Conservation (phyloP, 225 moss, liverwort and hornwort species). For the Polytrichum commune region DNA sequence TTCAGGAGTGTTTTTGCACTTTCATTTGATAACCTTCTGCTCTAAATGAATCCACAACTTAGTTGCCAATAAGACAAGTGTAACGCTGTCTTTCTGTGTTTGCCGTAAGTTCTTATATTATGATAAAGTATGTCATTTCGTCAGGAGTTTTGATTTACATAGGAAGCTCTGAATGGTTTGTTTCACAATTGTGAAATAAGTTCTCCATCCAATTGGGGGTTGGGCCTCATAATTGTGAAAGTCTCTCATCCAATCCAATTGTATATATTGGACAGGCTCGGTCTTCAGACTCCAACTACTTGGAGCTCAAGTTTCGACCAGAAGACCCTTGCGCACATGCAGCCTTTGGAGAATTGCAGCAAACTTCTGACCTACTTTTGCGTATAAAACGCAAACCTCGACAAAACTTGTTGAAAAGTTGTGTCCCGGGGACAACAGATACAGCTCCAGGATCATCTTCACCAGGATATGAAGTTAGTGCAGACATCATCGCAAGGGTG, state of each 20-base stretch:
- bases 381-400: slow-evolving; percentile 51
- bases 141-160: too few relatives aligned
- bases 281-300: slow-evolving; percentile 67
- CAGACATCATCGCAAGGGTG: slow-evolving; percentile 77
- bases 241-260: not conserved
- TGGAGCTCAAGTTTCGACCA: slow-evolving; percentile 95
- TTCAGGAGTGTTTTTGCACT: too few relatives aligned
- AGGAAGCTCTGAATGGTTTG: too few relatives aligned
- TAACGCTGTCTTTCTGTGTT: too few relatives aligned
- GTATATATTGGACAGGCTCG: slow-evolving; percentile 45
- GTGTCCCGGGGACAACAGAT: slow-evolving; percentile 9
- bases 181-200: too few relatives aligned
- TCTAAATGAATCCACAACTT: too few relatives aligned
- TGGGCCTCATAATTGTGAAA: too few relatives aligned
- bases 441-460: slow-evolving; percentile 19
- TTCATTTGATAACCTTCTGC: too few relatives aligned
- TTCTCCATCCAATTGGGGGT: too few relatives aligned
- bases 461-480: slow-evolving; percentile 41
- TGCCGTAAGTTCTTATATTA: too few relatives aligned
- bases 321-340: slow-evolving; percentile 96
- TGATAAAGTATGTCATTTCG: too few relatives aligned
- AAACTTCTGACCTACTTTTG: slow-evolving; percentile 79
- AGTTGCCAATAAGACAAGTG: too few relatives aligned
- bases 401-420: slow-evolving; percentile 4
- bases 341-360: slow-evolving; percentile 88